Base-by-base conservation (phyloP, 2,329 filamentous ascomycete genomes). In the Herpotrichia juniperi region DNA sequence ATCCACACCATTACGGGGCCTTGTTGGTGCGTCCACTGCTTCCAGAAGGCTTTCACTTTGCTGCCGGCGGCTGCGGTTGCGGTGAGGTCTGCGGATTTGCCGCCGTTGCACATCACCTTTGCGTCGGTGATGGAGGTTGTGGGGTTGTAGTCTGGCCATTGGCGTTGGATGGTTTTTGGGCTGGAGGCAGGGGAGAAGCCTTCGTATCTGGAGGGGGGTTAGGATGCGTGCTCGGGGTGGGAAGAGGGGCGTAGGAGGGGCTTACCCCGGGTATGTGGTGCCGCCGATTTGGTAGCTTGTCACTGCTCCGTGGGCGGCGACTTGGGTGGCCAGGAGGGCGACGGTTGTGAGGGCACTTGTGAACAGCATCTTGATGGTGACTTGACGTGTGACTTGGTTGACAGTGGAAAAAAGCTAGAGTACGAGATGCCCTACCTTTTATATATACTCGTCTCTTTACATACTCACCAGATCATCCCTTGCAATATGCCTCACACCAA, bases 101-200 rank as follows among this genome's bases (percentile, higher is more conserved):
- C 81, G 46, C 81, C 81, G 64, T 84, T 84, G 74, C 82, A 84
- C 54, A 79, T 81, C 63, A 84, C 79, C 64, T 79, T 80, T 46
- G 70, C 61, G 64, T 80, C 77, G n/a, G 68, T 75, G 49, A 79
- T 75, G 6, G 72, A 74, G 67, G 78, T 75, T 56, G 80, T 79
- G 5, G 82, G 82, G 71, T 84, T 80, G 74, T 84, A 84, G 72
- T 81, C 74, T 14, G 78, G 76, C 82, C 82, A 84, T 73, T 84
- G 80, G 37, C 81, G 72, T 67, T 85, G 79, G 64, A 84, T 84
- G n/a, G 80, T 79, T 55, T 78, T 74, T 14, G 79, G 79, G 28
- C 74, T 75, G 25, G 74, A 74, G 26, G 73, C 63, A 5, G 81
- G 81, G 1, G 78, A 76, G 72, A 81, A 83, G 52, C 81, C 80